Base-by-base conservation (phyloP, 192 early-diverging fungal genomes). In the Umbelopsis ramanniana region DNA sequence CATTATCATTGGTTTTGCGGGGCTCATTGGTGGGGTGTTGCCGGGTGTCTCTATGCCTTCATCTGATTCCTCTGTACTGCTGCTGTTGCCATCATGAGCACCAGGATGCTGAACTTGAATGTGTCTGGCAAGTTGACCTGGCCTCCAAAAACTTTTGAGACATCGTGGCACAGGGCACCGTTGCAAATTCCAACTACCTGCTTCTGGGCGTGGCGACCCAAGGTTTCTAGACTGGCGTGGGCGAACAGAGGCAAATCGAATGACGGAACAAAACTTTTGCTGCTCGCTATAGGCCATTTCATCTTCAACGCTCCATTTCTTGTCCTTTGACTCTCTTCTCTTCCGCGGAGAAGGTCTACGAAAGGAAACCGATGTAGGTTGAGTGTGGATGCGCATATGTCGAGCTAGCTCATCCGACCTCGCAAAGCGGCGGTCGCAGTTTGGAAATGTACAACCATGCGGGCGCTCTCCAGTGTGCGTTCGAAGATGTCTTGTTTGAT, bases 391-490 rank as follows among this genome's bases (percentile, higher is more conserved):
- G 11, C 80, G 75, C 67, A 83, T 76, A 71, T 85, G 84, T 17
- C 84, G 73, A 21, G 77, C 75, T 17, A 91, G 70, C 71, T 96
- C 92, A 72, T 96, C 94, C 2, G 91, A 88, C 6, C 95, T 87
- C 26, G 91, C 89, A 77, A 97, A 97, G 4, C 87, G 83, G 79
- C 92, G 91, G 54, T 86, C 87, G 69, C 95, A 97, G 33, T 83
- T 79, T 19, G 66, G 46, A 23, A 88, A 83, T 0, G 80, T 80
- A 78, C 96, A 97, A n/a, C 74, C 78, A 74, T 92, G 95, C 17
- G 96, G 96, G 63, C 90, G 91, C 53, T 89, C 89, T 26, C 93
- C 92, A 14, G 93, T 95, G 76, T 97, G 96, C 9, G 92, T 92
- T 67, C 93, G 89, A 69, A 91, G 83, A 72, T 97, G 94, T 66